A percentile compares a stretch with the other conserved stretches of the same genome.
phyloP scores from a whole-genome alignment of 192 early-diverging fungal species.

The Coemansia sp. region DNA sequence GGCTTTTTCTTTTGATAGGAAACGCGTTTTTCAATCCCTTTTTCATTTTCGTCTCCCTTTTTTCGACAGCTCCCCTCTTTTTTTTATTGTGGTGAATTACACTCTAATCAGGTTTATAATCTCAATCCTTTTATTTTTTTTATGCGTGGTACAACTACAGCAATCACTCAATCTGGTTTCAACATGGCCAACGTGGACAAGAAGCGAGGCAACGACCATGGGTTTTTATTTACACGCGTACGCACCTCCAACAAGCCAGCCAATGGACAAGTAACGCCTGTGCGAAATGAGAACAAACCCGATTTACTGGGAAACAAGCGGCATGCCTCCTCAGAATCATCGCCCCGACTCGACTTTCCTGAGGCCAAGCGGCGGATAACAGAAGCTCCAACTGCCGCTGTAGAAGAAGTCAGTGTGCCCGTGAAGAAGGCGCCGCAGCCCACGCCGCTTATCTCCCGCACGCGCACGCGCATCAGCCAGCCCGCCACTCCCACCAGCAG shows the following conservation, averaged over 20 bases:
- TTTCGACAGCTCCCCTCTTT: background rate
- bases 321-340: background rate
- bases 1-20: background rate
- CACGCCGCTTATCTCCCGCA: slow-evolving; percentile 46
- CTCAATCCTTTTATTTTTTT: slow-evolving; percentile 12
- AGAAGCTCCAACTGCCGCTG: background rate
- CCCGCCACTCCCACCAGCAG: background rate
- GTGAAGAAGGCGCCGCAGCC: slow-evolving; percentile 32
- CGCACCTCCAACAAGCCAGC: background rate
- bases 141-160: background rate
- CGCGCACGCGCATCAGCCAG: slow-evolving; percentile 18
- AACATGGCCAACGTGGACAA: background rate
- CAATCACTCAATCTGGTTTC: background rate
- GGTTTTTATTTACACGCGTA: slow-evolving; percentile 46
- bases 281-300: slow-evolving; percentile 4
- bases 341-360: slow-evolving; percentile 26
- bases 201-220: slow-evolving; percentile 39
- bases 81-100: slow-evolving; percentile 2
- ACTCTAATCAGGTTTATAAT: slow-evolving; percentile 8
- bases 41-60: slow-evolving; percentile 13
- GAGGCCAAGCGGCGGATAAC: slow-evolving; percentile 27
- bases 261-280: background rate
- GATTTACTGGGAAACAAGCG: background rate
- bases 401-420: slow-evolving; percentile 43
- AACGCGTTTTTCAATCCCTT: slow-evolving; percentile 5